Base-by-base conservation (phyloP, 805 yeast genomes). In the Suhomyces kilbournensis region DNA sequence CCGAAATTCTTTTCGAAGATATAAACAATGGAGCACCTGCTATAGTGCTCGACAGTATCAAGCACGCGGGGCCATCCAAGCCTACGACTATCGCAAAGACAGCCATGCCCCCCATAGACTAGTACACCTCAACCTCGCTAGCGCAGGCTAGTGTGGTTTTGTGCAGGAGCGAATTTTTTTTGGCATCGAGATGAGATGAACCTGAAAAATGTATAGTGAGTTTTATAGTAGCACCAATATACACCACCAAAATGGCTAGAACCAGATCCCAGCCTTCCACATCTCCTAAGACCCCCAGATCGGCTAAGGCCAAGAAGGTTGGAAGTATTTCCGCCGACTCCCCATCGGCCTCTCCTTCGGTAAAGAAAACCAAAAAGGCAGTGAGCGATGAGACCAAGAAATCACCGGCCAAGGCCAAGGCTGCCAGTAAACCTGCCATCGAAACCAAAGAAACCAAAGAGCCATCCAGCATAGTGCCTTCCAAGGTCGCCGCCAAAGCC, bases 401-500 rank as follows among this genome's bases (percentile, higher is more conserved):
- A 34, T 22, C 28, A 22, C 51, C 34, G n/a, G 45, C 45, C 50
- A 42, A 44, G 42, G 30, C 42, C 14, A 44, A 44, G 15, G 43
- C 44, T 19, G 44, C 49, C 15, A 47, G 26, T 4, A 43, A 44
- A 8, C 42, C 22, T 14, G 43, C 49, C 19, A 46, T 15, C 25
- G 26, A 50, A 28, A 25, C 38, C 40, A 23, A 25, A 39, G 35
- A 26, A 30, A 45, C 22, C 10, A 19, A 28, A 19, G 48, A 28
- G n/a, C 34, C 48, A 34, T 38, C 20, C 20, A 34, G 30, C 40
- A 44, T 46, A 43, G 51, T 58, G 7, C 25, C 49, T 47, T 50
- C 44, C 10, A 44, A 50, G 51, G 53, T 58, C 42, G 52, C 55
- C 46, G 44, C 57, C 25, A 80, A 80, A 56, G 92, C 93, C 10